Percentiles rank a stretch among this genome's conserved stretches.
These are phyloP conservation scores for Ambispora gerdemannii DNA, from an alignment of 192 early-diverging fungal genomes.

Conservation along the genomic window DNA sequence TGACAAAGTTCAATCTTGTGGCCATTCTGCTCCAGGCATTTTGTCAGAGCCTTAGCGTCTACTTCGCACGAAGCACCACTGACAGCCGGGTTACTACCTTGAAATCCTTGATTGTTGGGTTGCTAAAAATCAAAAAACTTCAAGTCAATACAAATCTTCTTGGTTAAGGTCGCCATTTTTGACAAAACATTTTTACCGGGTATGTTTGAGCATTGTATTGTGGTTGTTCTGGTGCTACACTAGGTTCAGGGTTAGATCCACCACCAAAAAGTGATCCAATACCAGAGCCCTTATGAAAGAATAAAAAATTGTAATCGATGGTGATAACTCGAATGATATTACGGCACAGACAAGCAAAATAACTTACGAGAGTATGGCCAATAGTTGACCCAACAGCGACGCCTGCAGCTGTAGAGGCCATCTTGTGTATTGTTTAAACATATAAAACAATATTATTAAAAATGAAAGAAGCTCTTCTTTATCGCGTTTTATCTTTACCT, in stretches of 20 bases:
- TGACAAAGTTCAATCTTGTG: constrained; percentile 82
- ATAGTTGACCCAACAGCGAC: constrained; percentile 93
- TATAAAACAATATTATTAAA: neutral
- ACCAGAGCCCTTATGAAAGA: constrained; percentile 29
- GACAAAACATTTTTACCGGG: too few relatives aligned
- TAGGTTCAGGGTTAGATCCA: constrained; percentile 10
- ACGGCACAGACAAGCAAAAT: constrained; percentile 27
- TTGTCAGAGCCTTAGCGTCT: constrained; percentile 81
- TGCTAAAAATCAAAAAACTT: constrained; percentile 32
- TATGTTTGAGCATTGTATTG: constrained; percentile 11
- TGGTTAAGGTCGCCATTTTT: too few relatives aligned
- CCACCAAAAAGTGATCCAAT: constrained; percentile 49
- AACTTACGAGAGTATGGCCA: constrained; percentile 75
- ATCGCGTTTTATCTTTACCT: neutral
- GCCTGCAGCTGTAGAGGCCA: constrained; percentile 93
- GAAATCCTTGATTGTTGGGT: constrained; percentile 31
- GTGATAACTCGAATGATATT: neutral
- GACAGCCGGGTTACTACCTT: constrained; percentile 33
- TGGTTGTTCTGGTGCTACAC: constrained; percentile 32
- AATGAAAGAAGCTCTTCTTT: neutral
- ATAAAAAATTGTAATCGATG: neutral
- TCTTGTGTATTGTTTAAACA: constrained; percentile 40
- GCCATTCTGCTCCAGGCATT: constrained; percentile 80
- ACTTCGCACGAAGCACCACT: constrained; percentile 53
- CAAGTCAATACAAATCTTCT: constrained; percentile 10